Percentiles rank a stretch among this genome's conserved stretches.
Conservation (phyloP, 306 rosid species). For the Astragalus membranaceus region DNA sequence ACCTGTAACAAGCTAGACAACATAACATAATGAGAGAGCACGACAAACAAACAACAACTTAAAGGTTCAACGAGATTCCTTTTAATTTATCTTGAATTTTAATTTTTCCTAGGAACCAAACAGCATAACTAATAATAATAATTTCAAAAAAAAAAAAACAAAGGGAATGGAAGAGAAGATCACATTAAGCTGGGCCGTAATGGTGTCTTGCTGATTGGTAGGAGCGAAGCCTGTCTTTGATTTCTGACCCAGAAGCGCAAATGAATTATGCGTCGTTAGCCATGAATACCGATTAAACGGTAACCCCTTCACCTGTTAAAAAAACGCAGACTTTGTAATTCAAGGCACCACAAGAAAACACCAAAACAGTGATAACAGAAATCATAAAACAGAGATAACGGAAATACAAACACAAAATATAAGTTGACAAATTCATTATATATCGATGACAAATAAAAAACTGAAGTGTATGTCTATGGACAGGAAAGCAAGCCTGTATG, state of each 20-base stretch:
- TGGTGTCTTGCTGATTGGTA: constrained; percentile 73
- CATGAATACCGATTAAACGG: constrained; percentile 87
- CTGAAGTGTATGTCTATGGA: too few relatives aligned
- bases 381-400: too few relatives aligned
- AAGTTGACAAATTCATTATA: too few relatives aligned
- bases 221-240: constrained; percentile 66
- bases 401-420: too few relatives aligned
- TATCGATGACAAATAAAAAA: too few relatives aligned
- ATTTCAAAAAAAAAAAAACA: neutral
- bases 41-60: neutral
- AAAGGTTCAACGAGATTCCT: neutral
- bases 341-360: neutral
- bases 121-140: neutral
- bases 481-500: too few relatives aligned
- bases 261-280: constrained; percentile 87
- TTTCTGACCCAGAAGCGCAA: constrained; percentile 60
- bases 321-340: neutral
- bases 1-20: too few relatives aligned
- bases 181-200: constrained; percentile 79
- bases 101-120: constrained; percentile 12
- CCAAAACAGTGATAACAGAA: neutral
- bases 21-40: constrained; percentile 15
- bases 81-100: constrained; percentile 11
- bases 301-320: constrained; percentile 55
- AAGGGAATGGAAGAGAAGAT: constrained; percentile 14